Base-by-base conservation (phyloP, 495 filamentous ascomycete genomes). In the Clohesyomyces aquaticus region DNA sequence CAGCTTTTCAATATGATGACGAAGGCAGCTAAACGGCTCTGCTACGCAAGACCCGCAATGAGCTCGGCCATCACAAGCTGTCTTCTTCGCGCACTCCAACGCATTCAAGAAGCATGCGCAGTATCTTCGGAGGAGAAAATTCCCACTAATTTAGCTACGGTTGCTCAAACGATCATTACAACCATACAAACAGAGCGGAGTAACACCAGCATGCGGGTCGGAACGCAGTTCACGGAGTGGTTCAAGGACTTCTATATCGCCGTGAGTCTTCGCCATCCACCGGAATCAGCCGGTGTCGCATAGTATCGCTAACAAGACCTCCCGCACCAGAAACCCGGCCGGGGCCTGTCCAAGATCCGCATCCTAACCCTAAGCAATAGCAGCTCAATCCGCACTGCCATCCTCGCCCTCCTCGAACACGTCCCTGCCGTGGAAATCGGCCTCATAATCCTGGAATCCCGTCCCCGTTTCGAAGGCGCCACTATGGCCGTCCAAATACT, bases 391-490 rank as follows among this genome's bases (percentile, higher is more conserved):
- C 18, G 35, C 16, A 22, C 28, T 8, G 29, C 27, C 23, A 41
- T 56, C 41, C 4, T 56, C 22, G 54, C 54, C 28, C 32, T 56
- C 32, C 16, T 4, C 28, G 54, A 41, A 43, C 18, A 4, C 11
- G 27, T 22, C 3, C n/a, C 29, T 16, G n/a, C n/a, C n/a, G n/a
- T n/a, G n/a, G n/a, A n/a, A n/a, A n/a, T n/a, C 27, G n/a, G 22
- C 6, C 1, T 16, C 22, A 38, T 8, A 18, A 56, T 56, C 27
- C 41, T 35, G n/a, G 29, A 42, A 56, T 56, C 54, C 21, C 78
- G 86, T 2, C 87, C 87, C 0, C 76, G 84, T 8, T 87, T 77
- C 63, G 87, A 90, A 74, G 87, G 87, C 10, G 81, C 83, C 8
- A 78, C 76, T 14, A 73, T 87, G 27, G 81, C 82, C 2, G 77